A percentile compares a stretch with the other conserved stretches of the same genome.
Evolutionary conservation across 1,139 yeast species (phyloP).

Genomic region (Neolecta irregularis): DNA sequence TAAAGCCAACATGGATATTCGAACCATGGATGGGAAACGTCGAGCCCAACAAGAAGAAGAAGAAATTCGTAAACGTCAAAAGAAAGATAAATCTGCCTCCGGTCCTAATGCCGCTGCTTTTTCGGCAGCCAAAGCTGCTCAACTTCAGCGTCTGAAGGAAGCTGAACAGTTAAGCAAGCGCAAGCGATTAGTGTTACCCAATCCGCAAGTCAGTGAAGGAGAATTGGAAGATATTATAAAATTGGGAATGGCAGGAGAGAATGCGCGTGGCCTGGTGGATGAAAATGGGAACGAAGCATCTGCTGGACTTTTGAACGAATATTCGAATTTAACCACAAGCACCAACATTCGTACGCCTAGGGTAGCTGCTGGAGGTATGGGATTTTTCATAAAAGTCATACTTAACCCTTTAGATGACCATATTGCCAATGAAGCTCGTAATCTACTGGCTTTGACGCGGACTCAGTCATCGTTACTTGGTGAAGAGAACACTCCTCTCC

Average conservation of each 20-base stretch:
- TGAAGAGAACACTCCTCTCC: conserved; percentile 19
- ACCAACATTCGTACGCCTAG: conserved; percentile 12
- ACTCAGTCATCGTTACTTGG: conserved; percentile 23
- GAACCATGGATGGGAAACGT: conserved; percentile 35
- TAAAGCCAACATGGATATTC: conserved; percentile 31
- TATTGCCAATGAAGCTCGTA: conserved; percentile 20
- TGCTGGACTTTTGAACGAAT: conserved; percentile 8
- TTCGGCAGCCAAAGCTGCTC: conserved; percentile 27
- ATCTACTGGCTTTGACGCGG: conserved; percentile 19
- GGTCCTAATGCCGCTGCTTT: conserved; percentile 21
- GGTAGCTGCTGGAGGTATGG: conserved; percentile 12
- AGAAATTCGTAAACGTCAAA: conserved; percentile 20
- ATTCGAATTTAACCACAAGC: conserved; percentile 8
- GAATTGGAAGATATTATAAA: conserved; percentile 25
- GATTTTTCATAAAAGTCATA: conserved; percentile 4
- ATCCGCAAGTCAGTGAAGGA: conserved; percentile 30
- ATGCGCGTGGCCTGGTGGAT: conserved; percentile 14
- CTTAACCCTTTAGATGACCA: conserved; percentile 17
- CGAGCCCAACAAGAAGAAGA: conserved; percentile 31
- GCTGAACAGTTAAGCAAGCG: conserved; percentile 34
- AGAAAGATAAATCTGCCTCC: conserved; percentile 22
- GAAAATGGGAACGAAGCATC: conserved; percentile 17
- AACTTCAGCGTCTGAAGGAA: conserved; percentile 22
- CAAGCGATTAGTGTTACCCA: conserved; percentile 41
- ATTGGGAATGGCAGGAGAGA: conserved; percentile 19